Percentiles rank a stretch among this genome's conserved stretches.
phyloP scores from a whole-genome alignment of 2,329 filamentous ascomycete species.

The Penicillium sp. region DNA sequence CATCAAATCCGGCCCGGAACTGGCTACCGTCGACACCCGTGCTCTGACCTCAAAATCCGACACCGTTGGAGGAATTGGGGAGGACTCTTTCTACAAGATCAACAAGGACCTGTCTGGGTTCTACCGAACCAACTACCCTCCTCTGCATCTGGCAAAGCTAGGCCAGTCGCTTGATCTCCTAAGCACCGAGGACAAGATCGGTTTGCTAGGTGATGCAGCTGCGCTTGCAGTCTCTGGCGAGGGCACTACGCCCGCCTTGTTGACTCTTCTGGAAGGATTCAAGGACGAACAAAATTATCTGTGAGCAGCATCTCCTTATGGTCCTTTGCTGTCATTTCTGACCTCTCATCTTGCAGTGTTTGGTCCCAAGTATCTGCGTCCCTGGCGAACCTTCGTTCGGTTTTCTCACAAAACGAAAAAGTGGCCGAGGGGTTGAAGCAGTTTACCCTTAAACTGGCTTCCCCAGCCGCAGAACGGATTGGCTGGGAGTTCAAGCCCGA shows the following conservation, averaged over 20 bases:
- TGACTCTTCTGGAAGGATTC: conserved; percentile 85
- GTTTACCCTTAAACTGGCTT: conserved; percentile 75
- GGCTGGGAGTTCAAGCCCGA: conserved; percentile 79
- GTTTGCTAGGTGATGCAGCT: conserved; percentile 83
- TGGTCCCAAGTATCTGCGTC: conserved; percentile 83
- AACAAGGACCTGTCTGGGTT: conserved; percentile 87
- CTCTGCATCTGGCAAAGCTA: conserved; percentile 76
- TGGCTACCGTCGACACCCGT: conserved; percentile 61
- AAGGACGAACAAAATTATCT: conserved; percentile 77
- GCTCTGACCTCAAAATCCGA: conserved; percentile 75
- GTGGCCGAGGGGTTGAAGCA: conserved; percentile 72
- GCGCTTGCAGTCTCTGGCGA: conserved; percentile 87
- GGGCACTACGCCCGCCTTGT: conserved; percentile 74
- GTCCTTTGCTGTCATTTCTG: conserved; percentile 6
- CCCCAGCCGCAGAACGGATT: conserved; percentile 71
- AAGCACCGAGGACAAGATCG: conserved; percentile 85
- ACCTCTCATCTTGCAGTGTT: conserved; percentile 52
- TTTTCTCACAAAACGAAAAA: conserved; percentile 74
- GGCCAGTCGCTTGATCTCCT: conserved; percentile 74
- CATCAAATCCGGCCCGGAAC: conserved; percentile 71
- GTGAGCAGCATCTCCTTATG: conserved; percentile 35
- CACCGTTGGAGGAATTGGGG: conserved; percentile 63
- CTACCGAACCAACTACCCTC: conserved; percentile 91
- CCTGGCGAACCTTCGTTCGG: conserved; percentile 73
- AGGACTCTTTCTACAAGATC: conserved; percentile 88